Percentiles rank a stretch among this genome's conserved stretches.
Conservation (phyloP, 179 eudicot genomes). For the Sideroxylon spinosum region DNA sequence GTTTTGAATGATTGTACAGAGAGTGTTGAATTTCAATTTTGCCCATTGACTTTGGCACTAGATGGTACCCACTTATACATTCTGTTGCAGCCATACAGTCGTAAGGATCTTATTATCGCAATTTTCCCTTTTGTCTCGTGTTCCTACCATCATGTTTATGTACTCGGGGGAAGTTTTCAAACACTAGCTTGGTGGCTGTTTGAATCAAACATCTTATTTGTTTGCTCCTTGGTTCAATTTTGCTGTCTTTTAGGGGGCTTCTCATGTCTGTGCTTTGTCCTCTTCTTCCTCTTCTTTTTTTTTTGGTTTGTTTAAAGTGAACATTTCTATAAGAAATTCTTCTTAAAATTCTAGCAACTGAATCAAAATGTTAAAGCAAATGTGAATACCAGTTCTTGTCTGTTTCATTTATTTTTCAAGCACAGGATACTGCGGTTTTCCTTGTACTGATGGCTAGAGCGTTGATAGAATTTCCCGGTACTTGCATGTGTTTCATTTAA, state of each 20-base stretch:
- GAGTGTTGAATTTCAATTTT: background rate
- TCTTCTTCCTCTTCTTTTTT: background rate
- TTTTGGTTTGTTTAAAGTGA: background rate
- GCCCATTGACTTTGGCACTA: background rate
- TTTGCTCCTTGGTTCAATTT: no score
- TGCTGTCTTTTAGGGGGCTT: background rate
- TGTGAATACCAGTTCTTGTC: background rate
- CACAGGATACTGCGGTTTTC: background rate
- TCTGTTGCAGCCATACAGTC: background rate
- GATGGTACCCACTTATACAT: background rate
- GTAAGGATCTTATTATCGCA: background rate
- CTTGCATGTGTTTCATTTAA: background rate
- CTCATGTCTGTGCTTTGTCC: background rate
- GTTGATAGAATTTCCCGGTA: background rate
- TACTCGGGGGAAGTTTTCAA: background rate
- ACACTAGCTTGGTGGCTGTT: background rate
- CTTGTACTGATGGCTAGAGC: no score
- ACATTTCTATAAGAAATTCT: background rate
- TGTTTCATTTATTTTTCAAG: background rate
- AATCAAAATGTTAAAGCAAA: no score
- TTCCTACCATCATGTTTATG: background rate
- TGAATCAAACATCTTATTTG: background rate
- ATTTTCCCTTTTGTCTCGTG: background rate
- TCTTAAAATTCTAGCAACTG: background rate
- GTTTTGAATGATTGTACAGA: background rate